Percentiles rank a stretch among this genome's conserved stretches.
Conservation (phyloP, 2,329 filamentous ascomycete species). For the Fusarium armeniacum region DNA sequence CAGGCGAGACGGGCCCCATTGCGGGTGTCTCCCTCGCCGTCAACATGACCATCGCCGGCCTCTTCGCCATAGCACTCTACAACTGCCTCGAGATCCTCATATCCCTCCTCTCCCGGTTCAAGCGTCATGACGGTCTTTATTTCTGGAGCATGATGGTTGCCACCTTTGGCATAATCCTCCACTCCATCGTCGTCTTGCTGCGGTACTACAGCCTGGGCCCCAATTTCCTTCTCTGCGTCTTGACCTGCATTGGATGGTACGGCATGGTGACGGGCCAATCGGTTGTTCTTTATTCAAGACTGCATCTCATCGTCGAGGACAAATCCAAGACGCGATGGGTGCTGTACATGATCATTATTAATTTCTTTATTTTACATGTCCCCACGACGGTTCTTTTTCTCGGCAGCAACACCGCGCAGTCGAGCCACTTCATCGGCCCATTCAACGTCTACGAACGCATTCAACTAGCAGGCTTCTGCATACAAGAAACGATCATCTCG, state of each 20-base stretch:
- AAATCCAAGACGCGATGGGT: conserved; percentile 41
- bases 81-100: conserved; percentile 42
- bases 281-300: conserved; percentile 37
- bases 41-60: conserved; percentile 39
- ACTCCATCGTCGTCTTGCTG: conserved; percentile 37
- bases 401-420: conserved; percentile 32
- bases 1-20: conserved; percentile 36
- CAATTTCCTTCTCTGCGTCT: conserved; percentile 37
- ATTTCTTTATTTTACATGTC: conserved; percentile 37
- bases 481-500: conserved; percentile 39
- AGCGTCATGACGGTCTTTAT: conserved; percentile 36
- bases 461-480: conserved; percentile 37
- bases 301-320: conserved; percentile 37
- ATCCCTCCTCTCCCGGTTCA: conserved; percentile 36
- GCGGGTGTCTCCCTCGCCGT: conserved; percentile 19
- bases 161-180: conserved; percentile 30
- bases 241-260: conserved; percentile 43
- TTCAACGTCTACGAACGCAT: conserved; percentile 42
- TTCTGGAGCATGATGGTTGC: conserved; percentile 40
- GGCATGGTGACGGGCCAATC: conserved; percentile 43
- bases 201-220: conserved; percentile 41
- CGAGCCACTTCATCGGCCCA: conserved; percentile 16
- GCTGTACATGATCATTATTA: conserved; percentile 38
- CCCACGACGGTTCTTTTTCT: conserved; percentile 36
- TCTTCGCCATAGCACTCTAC: conserved; percentile 40